Conservation (phyloP, 1,284 basidiomycete genomes). For the Microbotryomycetes sp. region DNA sequence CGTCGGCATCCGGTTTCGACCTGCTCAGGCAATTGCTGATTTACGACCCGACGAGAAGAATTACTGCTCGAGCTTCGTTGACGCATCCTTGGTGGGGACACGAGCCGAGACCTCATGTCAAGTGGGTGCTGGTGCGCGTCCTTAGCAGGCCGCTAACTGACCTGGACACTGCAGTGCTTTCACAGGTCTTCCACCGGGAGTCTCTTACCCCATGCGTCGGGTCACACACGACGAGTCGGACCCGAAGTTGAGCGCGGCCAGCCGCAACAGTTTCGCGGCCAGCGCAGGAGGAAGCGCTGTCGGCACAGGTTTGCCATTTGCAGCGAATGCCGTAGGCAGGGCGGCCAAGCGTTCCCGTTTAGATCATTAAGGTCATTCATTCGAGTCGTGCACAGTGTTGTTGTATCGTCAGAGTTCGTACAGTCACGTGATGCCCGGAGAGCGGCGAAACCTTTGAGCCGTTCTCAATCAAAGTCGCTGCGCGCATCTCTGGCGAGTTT, state of each 20-base stretch:
- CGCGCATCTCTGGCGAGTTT: too few species aligned
- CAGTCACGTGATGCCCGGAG: too few species aligned
- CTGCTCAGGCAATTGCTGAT: slow-evolving; percentile 73
- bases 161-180: slow-evolving; percentile 42
- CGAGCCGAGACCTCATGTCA: slow-evolving; percentile 41
- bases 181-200: slow-evolving; percentile 22
- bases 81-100: slow-evolving; percentile 56
- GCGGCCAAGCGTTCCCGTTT: background rate
- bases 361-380: too few species aligned
- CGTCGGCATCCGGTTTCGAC: slow-evolving; percentile 54
- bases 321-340: background rate
- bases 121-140: slow-evolving; percentile 36
- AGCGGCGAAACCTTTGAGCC: too few species aligned
- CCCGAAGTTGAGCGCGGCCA: slow-evolving; percentile 28
- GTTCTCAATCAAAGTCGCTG: too few species aligned
- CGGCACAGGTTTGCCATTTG: background rate
- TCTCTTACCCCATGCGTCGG: slow-evolving; percentile 44
- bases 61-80: slow-evolving; percentile 74
- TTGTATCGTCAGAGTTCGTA: too few species aligned
- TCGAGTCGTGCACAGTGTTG: too few species aligned
- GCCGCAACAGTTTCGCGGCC: background rate
- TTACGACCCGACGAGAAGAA: slow-evolving; percentile 80
- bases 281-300: background rate
- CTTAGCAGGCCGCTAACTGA: slow-evolving; percentile 21
- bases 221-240: slow-evolving; percentile 50